Evolutionary conservation across 108 stramenopile species (phyloP).

Genomic region (Nannochloropsis salina): DNA sequence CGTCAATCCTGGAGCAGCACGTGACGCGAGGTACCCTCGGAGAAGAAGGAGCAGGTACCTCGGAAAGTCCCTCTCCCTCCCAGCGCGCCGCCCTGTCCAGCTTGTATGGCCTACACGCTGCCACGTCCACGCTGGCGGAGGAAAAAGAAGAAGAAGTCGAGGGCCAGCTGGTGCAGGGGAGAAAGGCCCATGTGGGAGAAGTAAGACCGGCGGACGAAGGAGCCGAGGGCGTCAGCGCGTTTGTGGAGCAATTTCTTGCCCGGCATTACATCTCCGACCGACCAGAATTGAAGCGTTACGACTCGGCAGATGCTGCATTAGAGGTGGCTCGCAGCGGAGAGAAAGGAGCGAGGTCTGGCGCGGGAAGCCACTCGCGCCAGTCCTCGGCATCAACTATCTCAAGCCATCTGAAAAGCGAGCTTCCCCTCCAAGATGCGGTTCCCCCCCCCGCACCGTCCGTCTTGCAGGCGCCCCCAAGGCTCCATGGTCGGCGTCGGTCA

Average conservation of each 20-base stretch:
- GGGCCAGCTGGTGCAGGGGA: background rate
- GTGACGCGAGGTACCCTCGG: background rate
- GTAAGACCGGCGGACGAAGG: background rate
- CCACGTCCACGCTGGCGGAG: background rate
- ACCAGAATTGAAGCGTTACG: background rate
- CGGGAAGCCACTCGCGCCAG: background rate
- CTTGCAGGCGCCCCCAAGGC: background rate
- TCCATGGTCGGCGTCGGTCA: background rate
- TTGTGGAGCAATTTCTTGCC: background rate
- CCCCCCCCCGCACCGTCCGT: background rate
- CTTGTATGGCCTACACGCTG: background rate
- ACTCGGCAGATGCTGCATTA: background rate
- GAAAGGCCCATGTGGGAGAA: background rate
- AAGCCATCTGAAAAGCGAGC: constrained; percentile 1
- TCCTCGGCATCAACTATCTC: background rate
- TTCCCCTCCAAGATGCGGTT: background rate
- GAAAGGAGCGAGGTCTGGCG: background rate
- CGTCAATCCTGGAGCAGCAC: background rate
- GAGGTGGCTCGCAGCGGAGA: background rate
- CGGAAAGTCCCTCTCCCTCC: background rate
- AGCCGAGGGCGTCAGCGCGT: background rate
- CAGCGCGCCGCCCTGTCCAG: background rate
- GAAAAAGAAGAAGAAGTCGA: background rate
- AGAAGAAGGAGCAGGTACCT: background rate
- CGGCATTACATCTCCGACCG: background rate